Evolutionary conservation across 805 yeast species (phyloP), one percentile per base, ranked within the genome.

Genomic region (Candida ortonii): DNA sequence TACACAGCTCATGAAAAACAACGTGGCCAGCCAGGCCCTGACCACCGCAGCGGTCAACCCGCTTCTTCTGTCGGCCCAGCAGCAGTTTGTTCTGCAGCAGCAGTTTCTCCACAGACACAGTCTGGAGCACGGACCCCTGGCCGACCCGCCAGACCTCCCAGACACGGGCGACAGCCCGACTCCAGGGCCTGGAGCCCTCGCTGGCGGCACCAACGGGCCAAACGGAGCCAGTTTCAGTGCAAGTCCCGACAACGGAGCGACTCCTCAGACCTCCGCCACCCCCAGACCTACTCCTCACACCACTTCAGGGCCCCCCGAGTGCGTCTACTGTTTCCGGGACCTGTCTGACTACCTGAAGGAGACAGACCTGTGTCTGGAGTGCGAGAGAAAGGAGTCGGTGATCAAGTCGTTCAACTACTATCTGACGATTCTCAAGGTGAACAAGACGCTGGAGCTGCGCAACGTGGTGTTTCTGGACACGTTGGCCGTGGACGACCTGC

Each of bases 381-480:
- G 62, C 35, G 48, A 47, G 28, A 27, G 29, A 5, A 47, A 34
- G 36, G 52, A 50, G 22, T 43, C 58, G 1, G 50, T 52, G 9
- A 26, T 55, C 13, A 49, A 44, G 22, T 40, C 37, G 12, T 54
- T 56, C 31, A 46, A 53, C 34, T 44, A 39, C 16, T 54, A 46
- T 29, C 37, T 56, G 23, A 43, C 52, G 4, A 41, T 57, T 7
- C 41, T 57, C 15, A 47, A 50, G 34, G 30, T 47, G 6, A 55
- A 55, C 22, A 43, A 33, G 30, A 43, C 44, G 4, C 44, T 44
- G 23, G 58, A 54, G 28, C 34, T 57, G 18, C 41, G 47, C 28
- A 50, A 53, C 34, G 45, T 54, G 3, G 43, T 55, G 7, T 50
- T 49, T 25, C 41, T 47, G 31, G 41, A 52, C 8, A 44, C 34